Percentiles rank a stretch among this genome's conserved stretches.
Evolutionary conservation across 78 protist genomes (phyloP).

Genomic region (Anaeramoeba flamelloides): DNA sequence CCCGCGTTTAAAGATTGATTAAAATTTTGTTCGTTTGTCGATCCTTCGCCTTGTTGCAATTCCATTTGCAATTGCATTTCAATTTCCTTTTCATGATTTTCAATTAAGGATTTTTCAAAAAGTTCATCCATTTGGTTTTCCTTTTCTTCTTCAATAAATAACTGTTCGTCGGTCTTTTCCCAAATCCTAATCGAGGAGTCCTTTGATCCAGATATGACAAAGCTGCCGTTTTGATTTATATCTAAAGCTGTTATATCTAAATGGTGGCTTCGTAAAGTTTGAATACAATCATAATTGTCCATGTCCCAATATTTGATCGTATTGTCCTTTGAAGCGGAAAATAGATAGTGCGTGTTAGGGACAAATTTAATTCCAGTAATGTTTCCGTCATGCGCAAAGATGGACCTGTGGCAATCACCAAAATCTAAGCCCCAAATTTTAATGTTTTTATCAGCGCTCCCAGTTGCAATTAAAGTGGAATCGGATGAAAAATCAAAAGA

Average conservation of each 20-base stretch:
- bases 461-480: constrained; percentile 58
- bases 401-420: constrained; percentile 77
- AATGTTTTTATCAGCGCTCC: constrained; percentile 79
- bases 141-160: constrained; percentile 52
- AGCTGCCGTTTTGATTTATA: constrained; percentile 8
- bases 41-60: neutral
- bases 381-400: constrained; percentile 77
- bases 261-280: constrained; percentile 46
- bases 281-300: constrained; percentile 39
- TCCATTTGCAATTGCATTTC: neutral
- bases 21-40: neutral
- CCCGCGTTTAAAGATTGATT: too few species aligned
- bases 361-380: constrained; percentile 55
- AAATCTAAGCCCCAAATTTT: constrained; percentile 85
- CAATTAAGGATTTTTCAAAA: constrained; percentile 17
- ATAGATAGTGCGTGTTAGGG: constrained; percentile 69
- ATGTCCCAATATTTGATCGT: constrained; percentile 43
- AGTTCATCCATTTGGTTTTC: constrained; percentile 32
- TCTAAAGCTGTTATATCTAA: constrained; percentile 49
- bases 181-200: constrained; percentile 67
- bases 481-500: constrained; percentile 60
- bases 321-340: constrained; percentile 52
- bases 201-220: constrained; percentile 24
- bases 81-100: neutral
- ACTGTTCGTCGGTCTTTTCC: constrained; percentile 55